Evolutionary conservation across 108 stramenopile genomes (phyloP).

Genomic region (Pinguiococcus pyrenoidosus): DNA sequence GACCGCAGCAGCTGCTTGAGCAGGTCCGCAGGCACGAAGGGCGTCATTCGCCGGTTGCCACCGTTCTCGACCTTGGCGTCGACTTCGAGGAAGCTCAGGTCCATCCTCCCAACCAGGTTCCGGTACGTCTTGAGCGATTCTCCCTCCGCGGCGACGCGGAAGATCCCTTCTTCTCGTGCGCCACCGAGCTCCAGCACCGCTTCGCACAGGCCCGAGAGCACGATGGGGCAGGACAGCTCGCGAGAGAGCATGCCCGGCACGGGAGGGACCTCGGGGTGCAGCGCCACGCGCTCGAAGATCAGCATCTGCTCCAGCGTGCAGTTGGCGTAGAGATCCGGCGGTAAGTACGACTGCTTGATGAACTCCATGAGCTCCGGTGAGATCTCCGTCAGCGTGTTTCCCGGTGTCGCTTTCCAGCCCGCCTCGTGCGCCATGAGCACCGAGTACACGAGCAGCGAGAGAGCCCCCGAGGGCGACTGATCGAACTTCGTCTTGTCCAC

Average conservation of each 20-base stretch:
- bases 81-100: neutral
- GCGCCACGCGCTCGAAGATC: neutral
- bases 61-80: neutral
- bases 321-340: constrained; percentile 4
- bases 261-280: neutral
- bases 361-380: neutral
- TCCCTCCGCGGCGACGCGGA: neutral
- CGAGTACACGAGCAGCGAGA: constrained; percentile 4
- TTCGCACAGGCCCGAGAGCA: neutral
- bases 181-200: constrained; percentile 1
- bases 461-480: too few relatives aligned
- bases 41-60: too few relatives aligned
- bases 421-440: neutral
- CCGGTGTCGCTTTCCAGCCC: neutral
- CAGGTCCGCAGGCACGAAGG: constrained; percentile 1
- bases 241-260: too few relatives aligned
- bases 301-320: neutral
- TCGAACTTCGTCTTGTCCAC: too few relatives aligned
- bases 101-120: neutral
- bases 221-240: too few relatives aligned
- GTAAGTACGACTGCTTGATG: neutral
- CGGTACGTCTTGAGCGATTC: neutral
- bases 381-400: neutral
- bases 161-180: neutral
- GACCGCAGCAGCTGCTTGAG: neutral